Conservation (phyloP, 345 rosid species). For the Boechera stricta region DNA sequence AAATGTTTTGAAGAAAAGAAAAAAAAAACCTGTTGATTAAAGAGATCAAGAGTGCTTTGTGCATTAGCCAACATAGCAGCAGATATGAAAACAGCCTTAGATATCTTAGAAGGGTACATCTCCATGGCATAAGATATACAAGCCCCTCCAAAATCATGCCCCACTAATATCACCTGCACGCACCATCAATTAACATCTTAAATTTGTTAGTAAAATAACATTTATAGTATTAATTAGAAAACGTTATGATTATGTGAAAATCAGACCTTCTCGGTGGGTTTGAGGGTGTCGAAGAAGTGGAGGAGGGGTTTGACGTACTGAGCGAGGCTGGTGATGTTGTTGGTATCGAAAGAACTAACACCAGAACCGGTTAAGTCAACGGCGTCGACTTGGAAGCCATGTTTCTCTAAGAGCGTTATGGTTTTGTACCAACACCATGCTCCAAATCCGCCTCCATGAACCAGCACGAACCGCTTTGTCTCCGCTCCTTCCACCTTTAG, state of each 20-base stretch:
- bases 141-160: constrained; percentile 97
- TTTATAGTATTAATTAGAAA: background rate
- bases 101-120: constrained; percentile 70
- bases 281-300: constrained; percentile 73
- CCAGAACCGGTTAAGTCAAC: constrained; percentile 74
- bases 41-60: constrained; percentile 80
- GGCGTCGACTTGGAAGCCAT: constrained; percentile 65
- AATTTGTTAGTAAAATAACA: background rate
- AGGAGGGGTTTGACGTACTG: constrained; percentile 88
- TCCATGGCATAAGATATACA: constrained; percentile 92
- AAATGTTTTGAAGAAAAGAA: background rate
- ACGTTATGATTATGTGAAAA: background rate
- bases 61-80: constrained; percentile 87
- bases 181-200: background rate
- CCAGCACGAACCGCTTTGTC: constrained; percentile 65
- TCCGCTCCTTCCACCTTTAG: constrained; percentile 54
- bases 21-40: constrained; percentile 67
- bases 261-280: constrained; percentile 79
- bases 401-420: constrained; percentile 62
- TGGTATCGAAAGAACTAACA: constrained; percentile 55
- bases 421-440: constrained; percentile 94
- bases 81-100: constrained; percentile 84
- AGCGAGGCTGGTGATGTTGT: constrained; percentile 71
- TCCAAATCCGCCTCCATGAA: constrained; percentile 91
- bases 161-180: constrained; percentile 85